A percentile compares a stretch with the other conserved stretches of the same genome.
phyloP scores from a whole-genome alignment of 495 filamentous ascomycete species.

The Penicillium subrubescens region DNA sequence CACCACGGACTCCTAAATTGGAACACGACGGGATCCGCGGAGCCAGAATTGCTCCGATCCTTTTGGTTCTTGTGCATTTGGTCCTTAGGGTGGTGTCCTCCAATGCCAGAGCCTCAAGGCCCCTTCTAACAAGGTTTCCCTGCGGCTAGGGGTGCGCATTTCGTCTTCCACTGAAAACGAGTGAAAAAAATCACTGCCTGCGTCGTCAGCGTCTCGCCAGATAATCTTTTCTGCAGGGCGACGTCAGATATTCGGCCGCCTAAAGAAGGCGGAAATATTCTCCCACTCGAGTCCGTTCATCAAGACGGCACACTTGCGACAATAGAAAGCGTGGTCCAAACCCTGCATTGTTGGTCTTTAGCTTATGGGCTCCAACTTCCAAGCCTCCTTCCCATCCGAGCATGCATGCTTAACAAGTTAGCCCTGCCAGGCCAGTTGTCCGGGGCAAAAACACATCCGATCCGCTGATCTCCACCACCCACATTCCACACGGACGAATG shows the following conservation, averaged over 20 bases:
- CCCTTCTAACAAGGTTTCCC: not conserved
- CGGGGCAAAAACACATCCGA: constrained; percentile 3
- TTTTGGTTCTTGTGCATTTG: not conserved
- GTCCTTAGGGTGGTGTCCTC: not conserved
- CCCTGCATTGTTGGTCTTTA: not conserved
- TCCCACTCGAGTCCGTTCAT: not conserved
- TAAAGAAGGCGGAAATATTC: not conserved
- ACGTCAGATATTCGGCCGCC: constrained; percentile 1
- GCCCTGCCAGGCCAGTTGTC: not conserved
- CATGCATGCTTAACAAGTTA: not conserved
- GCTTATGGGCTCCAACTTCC: not conserved
- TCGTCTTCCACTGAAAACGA: not conserved
- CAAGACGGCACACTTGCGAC: not conserved
- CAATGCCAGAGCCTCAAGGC: constrained; percentile 1
- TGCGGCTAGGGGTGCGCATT: not conserved
- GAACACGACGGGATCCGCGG: constrained; percentile 15
- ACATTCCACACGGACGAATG: constrained; percentile 2
- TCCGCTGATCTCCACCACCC: constrained; percentile 2
- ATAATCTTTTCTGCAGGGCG: not conserved
- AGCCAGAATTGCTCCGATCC: constrained; percentile 3
- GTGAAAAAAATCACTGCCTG: constrained; percentile 2
- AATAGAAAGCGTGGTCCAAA: not conserved
- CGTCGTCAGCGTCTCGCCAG: not conserved
- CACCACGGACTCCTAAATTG: constrained; percentile 21
- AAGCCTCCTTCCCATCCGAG: not conserved